Evolutionary conservation across 805 yeast genomes (phyloP), one percentile per base, ranked within the genome.

Genomic region (Candida koratica): DNA sequence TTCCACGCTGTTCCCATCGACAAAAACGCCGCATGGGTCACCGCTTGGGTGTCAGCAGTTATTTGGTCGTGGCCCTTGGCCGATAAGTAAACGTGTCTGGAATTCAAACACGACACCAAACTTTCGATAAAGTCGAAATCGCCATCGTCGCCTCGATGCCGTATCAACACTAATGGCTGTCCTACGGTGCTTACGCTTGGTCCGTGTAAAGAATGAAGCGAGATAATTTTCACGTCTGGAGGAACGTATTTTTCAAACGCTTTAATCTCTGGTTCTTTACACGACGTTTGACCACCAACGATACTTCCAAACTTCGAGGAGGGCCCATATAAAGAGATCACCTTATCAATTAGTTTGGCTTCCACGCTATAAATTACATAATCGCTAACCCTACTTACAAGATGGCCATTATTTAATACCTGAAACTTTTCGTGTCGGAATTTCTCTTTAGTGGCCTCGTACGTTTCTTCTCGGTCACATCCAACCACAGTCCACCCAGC

Each of bases 1-100:
- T 75, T 82, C 98, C 98, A 93, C 5, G 97, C 97, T 6, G 80
- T 78, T 4, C 98, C 98, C 98, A 93, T 93, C 38, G 94, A 81
- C 41, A 93, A 66, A 53, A 93, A 93, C 0, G 97, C 97, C 9
- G 97, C 97, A 56, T 93, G 98, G 0, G 98, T 93, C 12, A 90
- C 96, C 0, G 97, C 97, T 58, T 93, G 98, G 2, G 97, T 93
- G 56, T 93, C 98, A 0, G 98, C 98, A 0, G 98, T 90, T 44
- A 93, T 90, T 49, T 74, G 77, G 57, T 93, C 98, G 56, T 93
- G 98, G 54, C 89, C 89, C 36, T 75, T 71, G n/a, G 93, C 95
- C 0, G 86, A 70, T 20, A 93, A 67, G 37, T 78, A 71, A 17
- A 88, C 97, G 23, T 75, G 68, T 44, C 82, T 83, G 9, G 96